Percentiles rank a stretch among this genome's conserved stretches.
Evolutionary conservation across 1,139 yeast genomes (phyloP).

Genomic region (Protomyces gravidus): DNA sequence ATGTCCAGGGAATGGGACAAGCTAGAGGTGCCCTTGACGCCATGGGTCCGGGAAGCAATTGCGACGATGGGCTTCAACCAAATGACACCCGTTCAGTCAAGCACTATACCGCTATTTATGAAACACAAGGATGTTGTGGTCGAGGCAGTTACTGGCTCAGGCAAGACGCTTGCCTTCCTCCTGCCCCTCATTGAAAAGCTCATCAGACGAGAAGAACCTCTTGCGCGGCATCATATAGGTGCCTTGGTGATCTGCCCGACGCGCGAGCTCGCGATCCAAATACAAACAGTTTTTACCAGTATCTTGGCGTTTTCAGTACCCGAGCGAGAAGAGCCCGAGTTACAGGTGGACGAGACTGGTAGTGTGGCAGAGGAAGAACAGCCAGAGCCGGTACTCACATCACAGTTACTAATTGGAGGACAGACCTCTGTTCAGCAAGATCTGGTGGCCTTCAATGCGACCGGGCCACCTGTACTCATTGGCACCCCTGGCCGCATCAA

Average conservation of each 20-base stretch:
- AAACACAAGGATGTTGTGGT: slow-evolving; percentile 95
- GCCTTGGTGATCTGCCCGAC: slow-evolving; percentile 82
- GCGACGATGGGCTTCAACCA: slow-evolving; percentile 65
- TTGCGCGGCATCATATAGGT: slow-evolving; percentile 55
- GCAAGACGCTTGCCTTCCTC: slow-evolving; percentile 83
- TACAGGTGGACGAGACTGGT: slow-evolving; percentile 88
- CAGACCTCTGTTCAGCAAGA: slow-evolving; percentile 66
- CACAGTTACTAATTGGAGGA: slow-evolving; percentile 82
- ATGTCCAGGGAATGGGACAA: slow-evolving; percentile 1
- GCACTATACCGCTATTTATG: slow-evolving; percentile 80
- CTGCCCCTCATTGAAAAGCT: slow-evolving; percentile 67
- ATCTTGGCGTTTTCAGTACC: slow-evolving; percentile 48
- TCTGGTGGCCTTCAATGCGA: slow-evolving; percentile 52
- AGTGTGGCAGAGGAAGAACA: neutral
- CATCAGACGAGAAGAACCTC: slow-evolving; percentile 35
- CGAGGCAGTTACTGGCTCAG: slow-evolving; percentile 95
- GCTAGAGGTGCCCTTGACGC: neutral
- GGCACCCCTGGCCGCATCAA: slow-evolving; percentile 91
- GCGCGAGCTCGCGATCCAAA: slow-evolving; percentile 84
- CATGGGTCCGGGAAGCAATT: slow-evolving; percentile 52
- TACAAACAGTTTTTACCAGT: slow-evolving; percentile 58
- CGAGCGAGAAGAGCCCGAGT: slow-evolving; percentile 34
- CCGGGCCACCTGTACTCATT: slow-evolving; percentile 66
- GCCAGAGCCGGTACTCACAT: slow-evolving; percentile 41
- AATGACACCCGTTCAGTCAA: slow-evolving; percentile 98